phyloP scores from a whole-genome alignment of 1,284 basidiomycete genomes.

The Earliella scabrosa region DNA sequence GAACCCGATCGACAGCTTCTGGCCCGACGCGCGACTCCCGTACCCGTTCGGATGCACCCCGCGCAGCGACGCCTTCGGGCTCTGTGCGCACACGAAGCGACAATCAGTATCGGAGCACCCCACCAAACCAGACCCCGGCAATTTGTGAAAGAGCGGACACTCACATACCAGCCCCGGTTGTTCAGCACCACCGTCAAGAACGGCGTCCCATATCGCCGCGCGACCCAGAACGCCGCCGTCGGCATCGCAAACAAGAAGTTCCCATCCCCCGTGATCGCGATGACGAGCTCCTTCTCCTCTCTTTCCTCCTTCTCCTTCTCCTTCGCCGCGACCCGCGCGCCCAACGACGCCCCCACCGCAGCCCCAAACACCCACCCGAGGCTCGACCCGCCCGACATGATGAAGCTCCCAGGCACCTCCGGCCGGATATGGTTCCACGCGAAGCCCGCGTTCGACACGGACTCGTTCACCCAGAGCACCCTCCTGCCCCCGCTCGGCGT shows the following conservation, averaged over 20 bases:
- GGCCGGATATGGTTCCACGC: constrained; percentile 64
- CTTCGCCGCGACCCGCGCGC: constrained; percentile 35
- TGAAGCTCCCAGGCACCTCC: constrained; percentile 49
- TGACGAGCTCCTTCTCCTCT: constrained; percentile 59
- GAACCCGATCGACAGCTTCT: constrained; percentile 62
- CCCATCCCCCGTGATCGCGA: constrained; percentile 68
- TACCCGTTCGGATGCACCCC: constrained; percentile 62
- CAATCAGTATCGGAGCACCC: neutral
- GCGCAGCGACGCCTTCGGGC: constrained; percentile 65
- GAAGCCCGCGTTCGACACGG: constrained; percentile 55
- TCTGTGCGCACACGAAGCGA: constrained; percentile 34
- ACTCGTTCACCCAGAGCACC: constrained; percentile 62
- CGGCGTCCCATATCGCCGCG: constrained; percentile 65
- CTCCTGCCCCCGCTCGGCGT: constrained; percentile 42
- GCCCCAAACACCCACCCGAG: constrained; percentile 70
- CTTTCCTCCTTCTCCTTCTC: no score
- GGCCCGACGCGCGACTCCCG: constrained; percentile 50
- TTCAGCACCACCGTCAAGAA: constrained; percentile 72
- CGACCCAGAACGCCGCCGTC: constrained; percentile 70
- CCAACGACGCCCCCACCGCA: constrained; percentile 58
- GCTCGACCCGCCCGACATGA: constrained; percentile 64
- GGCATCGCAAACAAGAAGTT: constrained; percentile 71
- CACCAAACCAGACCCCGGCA: neutral
- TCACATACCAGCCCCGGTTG: constrained; percentile 69
- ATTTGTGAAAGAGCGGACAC: constrained; percentile 15